Evolutionary conservation across 257 asterid genomes (phyloP), one percentile per base, ranked within the genome.

Genomic region (Cinchona pubescens): DNA sequence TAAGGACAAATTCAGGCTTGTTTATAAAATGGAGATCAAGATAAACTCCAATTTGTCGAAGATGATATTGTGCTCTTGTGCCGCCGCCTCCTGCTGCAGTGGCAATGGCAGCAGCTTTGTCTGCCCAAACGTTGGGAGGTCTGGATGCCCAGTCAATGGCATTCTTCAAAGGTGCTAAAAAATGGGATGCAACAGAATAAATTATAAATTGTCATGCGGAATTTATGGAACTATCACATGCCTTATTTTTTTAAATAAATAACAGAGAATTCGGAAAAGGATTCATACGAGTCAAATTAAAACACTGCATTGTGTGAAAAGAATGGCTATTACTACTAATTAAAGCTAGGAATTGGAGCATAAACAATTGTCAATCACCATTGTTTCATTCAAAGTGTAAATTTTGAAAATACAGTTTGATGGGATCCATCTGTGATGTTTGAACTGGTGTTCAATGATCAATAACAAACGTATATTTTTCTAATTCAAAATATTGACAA

Each of bases 61-160:
- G 96, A 73, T 89, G 96, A 72, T 91, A 91, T 2, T 91, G 97
- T 16, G 92, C 72, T 60, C 90, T 80, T 3, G 85, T 90, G 58
- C 96, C 96, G 75, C 97, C 93, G 18, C 93, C 97, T 48, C 93
- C 93, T 0, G 91, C 67, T n/a, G n/a, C n/a, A 76, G 93, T 88
- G 67, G 89, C 81, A 0, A 91, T 80, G 10, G 97, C 93, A 9
- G 92, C 95, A 2, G 90, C 76, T 80, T 91, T 91, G 65, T 82
- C 88, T 15, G 84, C 93, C 93, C 95, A 91, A 7, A 81, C 90
- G 55, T 91, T 91, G 4, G 93, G 96, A 10, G 93, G 88, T 71
- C 96, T 78, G 0, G 97, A 91, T 23, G 92, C 95, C 97, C 97
- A 91, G 73, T 91, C 97, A 48, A 91, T 76, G 0, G 96, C 96